A percentile compares a stretch with the other conserved stretches of the same genome.
Evolutionary conservation across 179 eudicot genomes (phyloP).

Genomic region (Spinacia oleracea): DNA sequence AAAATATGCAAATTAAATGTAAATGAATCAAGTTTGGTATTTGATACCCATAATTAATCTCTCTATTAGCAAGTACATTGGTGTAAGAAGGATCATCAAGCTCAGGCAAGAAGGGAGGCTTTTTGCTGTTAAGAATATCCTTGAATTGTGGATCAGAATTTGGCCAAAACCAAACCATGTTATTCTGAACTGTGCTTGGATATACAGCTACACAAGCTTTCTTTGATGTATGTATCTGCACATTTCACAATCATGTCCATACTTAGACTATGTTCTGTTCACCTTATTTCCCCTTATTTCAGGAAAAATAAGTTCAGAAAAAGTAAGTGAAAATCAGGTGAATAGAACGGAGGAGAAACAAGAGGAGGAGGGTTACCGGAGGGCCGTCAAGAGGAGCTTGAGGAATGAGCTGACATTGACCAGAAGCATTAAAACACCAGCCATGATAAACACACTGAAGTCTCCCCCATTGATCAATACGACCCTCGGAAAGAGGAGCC

Average conservation of each 20-base stretch:
- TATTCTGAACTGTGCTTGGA: conserved; percentile 75
- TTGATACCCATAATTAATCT: conserved; percentile 67
- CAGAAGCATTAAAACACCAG: conserved; percentile 82
- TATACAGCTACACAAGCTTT: conserved; percentile 79
- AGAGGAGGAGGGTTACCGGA: conserved; percentile 61
- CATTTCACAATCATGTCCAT: too few species aligned
- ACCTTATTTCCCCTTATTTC: too few species aligned
- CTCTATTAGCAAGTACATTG: conserved; percentile 41
- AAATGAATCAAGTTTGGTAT: not conserved
- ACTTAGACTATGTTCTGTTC: too few species aligned
- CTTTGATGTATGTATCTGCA: conserved; percentile 68
- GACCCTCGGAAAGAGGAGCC: conserved; percentile 84
- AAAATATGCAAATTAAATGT: too few species aligned
- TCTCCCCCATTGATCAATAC: conserved; percentile 77
- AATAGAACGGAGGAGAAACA: too few species aligned
- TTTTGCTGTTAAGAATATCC: conserved; percentile 48
- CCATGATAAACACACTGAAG: conserved; percentile 92
- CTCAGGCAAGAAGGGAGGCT: conserved; percentile 72
- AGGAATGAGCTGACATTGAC: conserved; percentile 79
- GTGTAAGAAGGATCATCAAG: conserved; percentile 78
- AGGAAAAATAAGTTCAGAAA: too few species aligned
- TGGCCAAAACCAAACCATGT: conserved; percentile 90
- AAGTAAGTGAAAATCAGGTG: too few species aligned
- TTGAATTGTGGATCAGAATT: conserved; percentile 57
- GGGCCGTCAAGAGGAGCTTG: conserved; percentile 92